Percentiles rank a stretch among this genome's conserved stretches.
phyloP scores from a whole-genome alignment of 2,329 filamentous ascomycete genomes.

The Ampelomyces quisqualis region DNA sequence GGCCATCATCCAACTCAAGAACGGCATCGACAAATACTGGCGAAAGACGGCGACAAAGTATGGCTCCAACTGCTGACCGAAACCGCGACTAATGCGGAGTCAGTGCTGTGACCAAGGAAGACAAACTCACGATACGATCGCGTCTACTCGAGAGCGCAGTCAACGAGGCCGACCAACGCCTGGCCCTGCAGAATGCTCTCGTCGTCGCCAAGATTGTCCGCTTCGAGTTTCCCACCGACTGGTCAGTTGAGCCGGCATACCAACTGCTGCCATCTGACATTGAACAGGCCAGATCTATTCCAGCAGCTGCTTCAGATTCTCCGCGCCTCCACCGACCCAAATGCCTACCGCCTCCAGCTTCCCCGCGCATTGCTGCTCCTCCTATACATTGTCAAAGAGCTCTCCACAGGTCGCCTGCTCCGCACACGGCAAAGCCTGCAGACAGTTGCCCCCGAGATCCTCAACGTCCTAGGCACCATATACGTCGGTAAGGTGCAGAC shows the following conservation, averaged over 20 bases:
- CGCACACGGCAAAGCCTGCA: slow-evolving; percentile 76
- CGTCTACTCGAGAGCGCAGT: slow-evolving; percentile 75
- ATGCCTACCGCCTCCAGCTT: slow-evolving; percentile 65
- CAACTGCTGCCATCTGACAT: slow-evolving; percentile 12
- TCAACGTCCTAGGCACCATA: slow-evolving; percentile 75
- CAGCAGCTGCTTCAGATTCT: slow-evolving; percentile 55
- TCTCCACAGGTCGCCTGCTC: slow-evolving; percentile 75
- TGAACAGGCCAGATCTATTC: slow-evolving; percentile 42
- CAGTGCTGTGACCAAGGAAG: slow-evolving; percentile 63
- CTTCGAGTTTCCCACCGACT: slow-evolving; percentile 85
- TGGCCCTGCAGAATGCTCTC: slow-evolving; percentile 86
- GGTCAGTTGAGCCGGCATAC: slow-evolving; percentile 50
- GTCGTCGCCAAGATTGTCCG: slow-evolving; percentile 84
- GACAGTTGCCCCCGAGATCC: slow-evolving; percentile 75
- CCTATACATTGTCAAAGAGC: slow-evolving; percentile 85
- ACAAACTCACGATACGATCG: slow-evolving; percentile 75
- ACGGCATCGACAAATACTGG: slow-evolving; percentile 96
- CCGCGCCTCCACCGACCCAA: slow-evolving; percentile 54
- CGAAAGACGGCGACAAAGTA: slow-evolving; percentile 72
- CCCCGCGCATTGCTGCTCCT: slow-evolving; percentile 73
- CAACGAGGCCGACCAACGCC: slow-evolving; percentile 69
- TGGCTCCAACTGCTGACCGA: background rate
- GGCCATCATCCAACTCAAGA: slow-evolving; percentile 91
- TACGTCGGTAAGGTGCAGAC: slow-evolving; percentile 71
- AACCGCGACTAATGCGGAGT: slow-evolving; percentile 9